Conservation (phyloP, 2,329 filamentous ascomycete species). For the Coniochaeta hoffmannii region DNA sequence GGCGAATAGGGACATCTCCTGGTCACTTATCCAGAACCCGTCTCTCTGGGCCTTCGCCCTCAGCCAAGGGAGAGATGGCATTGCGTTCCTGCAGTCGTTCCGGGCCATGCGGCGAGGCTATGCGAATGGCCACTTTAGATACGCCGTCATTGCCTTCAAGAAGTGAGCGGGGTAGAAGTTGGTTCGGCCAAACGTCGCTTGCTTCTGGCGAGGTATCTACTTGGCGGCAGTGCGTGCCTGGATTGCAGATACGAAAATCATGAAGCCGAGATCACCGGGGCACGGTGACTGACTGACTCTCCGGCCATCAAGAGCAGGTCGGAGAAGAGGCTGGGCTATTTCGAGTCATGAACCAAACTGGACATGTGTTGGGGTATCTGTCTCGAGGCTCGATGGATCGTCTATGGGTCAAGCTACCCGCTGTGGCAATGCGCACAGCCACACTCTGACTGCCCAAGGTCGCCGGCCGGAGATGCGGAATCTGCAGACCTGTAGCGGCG, state of each 20-base stretch:
- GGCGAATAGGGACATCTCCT: constrained; percentile 51
- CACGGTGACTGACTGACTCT: no score
- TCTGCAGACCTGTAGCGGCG: not conserved
- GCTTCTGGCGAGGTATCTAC: no score
- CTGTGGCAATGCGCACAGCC: not conserved
- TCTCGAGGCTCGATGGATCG: not conserved
- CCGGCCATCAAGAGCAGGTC: no score
- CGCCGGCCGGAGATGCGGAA: not conserved
- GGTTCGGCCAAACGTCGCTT: not conserved
- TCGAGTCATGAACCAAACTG: no score
- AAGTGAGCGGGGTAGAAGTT: constrained; percentile 22
- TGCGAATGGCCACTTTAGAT: constrained; percentile 49
- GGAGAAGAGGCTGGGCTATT: no score
- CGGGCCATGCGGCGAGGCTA: constrained; percentile 54
- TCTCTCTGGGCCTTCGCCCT: constrained; percentile 55
- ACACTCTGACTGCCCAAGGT: not conserved
- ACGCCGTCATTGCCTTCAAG: constrained; percentile 50
- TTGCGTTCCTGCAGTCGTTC: constrained; percentile 55
- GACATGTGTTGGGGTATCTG: no score
- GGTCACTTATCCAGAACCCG: constrained; percentile 51
- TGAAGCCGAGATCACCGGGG: no score
- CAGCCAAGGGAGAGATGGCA: constrained; percentile 50
- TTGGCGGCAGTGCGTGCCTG: no score
- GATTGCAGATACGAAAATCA: no score
- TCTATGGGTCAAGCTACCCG: not conserved